These are phyloP conservation scores for Wickerhamomyces sp. DNA, from an alignment of 1,139 yeast genomes.

Conservation along the genomic window DNA sequence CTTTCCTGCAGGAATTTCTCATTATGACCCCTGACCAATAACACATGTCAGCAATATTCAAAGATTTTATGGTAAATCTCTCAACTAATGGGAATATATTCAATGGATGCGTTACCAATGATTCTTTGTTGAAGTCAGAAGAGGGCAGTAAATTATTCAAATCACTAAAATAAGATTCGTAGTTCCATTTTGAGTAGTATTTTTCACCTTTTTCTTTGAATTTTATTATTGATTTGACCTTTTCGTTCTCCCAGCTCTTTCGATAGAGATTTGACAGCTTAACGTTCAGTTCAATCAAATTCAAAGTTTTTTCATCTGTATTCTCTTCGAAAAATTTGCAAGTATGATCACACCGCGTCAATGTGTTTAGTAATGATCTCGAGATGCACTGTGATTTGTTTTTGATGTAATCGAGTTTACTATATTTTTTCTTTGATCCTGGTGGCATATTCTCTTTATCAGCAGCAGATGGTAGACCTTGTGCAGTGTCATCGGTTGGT, in stretches of 20 bases:
- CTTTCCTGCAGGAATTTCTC: conserved; percentile 91
- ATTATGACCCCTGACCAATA: conserved; percentile 98
- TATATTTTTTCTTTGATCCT: too few relatives aligned
- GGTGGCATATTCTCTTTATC: background rate
- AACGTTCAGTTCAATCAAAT: conserved; percentile 17
- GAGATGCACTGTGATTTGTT: conserved; percentile 8
- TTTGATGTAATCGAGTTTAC: background rate
- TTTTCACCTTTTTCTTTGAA: conserved; percentile 13
- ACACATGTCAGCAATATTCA: conserved; percentile 68
- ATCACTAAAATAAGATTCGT: conserved; percentile 51
- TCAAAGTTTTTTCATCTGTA: conserved; percentile 13
- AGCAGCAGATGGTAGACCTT: background rate
- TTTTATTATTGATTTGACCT: conserved; percentile 16
- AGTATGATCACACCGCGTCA: conserved; percentile 17
- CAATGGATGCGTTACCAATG: conserved; percentile 30
- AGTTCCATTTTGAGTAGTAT: conserved; percentile 44
- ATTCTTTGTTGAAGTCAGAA: conserved; percentile 22
- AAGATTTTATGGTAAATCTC: conserved; percentile 72
- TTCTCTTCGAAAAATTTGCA: conserved; percentile 1
- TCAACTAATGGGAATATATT: conserved; percentile 91
- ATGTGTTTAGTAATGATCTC: conserved; percentile 15
- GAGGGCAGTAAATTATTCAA: conserved; percentile 3
- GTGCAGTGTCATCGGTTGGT: background rate
- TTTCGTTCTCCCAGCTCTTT: conserved; percentile 6
- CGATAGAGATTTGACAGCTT: conserved; percentile 18